Base-by-base conservation (phyloP, 306 rosid species). In the Medicago arabica region DNA sequence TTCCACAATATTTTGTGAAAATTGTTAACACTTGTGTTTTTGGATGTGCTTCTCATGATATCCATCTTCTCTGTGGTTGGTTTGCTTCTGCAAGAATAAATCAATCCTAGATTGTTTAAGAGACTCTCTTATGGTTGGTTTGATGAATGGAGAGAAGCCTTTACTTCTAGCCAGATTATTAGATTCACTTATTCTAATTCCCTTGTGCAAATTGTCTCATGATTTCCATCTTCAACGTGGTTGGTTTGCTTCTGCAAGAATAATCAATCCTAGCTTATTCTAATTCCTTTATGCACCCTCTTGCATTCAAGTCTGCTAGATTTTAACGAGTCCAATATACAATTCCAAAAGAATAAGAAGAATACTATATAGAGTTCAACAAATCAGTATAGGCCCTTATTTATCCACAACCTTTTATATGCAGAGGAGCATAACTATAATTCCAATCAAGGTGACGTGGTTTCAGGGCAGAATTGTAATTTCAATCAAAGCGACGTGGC, bases 181-280 rank as follows among this genome's bases (percentile, higher is more conserved):
- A 23, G 28, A 23, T 23, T 23, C 28, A 23, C 28, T 23, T 23
- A 23, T 23, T 23, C 28, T 23, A 23, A 23, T 23, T 23, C 28
- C 28, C 3, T 23, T 23, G 2, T 23, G 28, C n/a, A n/a, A n/a
- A n/a, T n/a, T n/a, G n/a, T 85, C 89, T 21, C 78, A 76, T 67
- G 78, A 87, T 6, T 84, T 89, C 5, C 92, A 80, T 81, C 85
- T 89, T 38, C 89, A 85, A 1, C 2, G 28, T 23, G 28, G 28
- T 23, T 23, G 28, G 94, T 91, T 91, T 79, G 92, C 93, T n/a
- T 89, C 97, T 9, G 87, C 87, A 71, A 87, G 86, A 81, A 38
- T 84, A 15, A 72, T 89, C 38, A 85, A 83, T 50, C 88, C 90
- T 3, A 83, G 51, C 28, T 23, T 23, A 23, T 23, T 23, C 28